Percentiles rank a stretch among this genome's conserved stretches.
Conservation (phyloP, 495 filamentous ascomycete species). For the Chaetomium fimeti region DNA sequence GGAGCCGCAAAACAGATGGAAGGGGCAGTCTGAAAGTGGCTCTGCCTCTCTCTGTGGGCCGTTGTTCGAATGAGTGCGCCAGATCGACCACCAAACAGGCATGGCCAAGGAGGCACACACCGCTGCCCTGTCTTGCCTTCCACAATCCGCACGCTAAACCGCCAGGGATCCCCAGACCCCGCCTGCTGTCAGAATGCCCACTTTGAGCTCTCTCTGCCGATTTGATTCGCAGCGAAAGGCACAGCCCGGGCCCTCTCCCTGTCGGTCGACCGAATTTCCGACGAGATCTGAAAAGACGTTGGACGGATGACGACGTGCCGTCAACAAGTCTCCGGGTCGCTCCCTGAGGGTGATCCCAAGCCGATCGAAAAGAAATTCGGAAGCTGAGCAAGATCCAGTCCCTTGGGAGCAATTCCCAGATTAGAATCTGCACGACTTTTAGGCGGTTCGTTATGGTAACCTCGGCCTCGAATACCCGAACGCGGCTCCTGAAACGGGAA, state of each 20-base stretch:
- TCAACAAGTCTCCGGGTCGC: not conserved
- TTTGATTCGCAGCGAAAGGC: constrained; percentile 10
- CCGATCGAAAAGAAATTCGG: no score
- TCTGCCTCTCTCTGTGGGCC: not conserved
- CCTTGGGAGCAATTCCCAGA: no score
- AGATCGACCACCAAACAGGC: constrained; percentile 2
- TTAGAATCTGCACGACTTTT: not conserved
- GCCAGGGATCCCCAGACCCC: constrained; percentile 14
- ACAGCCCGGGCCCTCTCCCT: not conserved
- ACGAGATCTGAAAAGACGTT: not conserved
- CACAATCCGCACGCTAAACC: constrained; percentile 1
- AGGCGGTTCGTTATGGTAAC: not conserved
- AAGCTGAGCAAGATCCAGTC: no score
- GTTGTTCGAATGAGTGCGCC: not conserved
- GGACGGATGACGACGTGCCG: constrained; percentile 11
- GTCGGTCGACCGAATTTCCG: constrained; percentile 11
- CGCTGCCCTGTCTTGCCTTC: constrained; percentile 5
- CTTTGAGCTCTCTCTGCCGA: not conserved
- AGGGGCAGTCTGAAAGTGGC: not conserved
- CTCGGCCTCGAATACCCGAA: not conserved
- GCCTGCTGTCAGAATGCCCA: constrained; percentile 7
- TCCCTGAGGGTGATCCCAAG: not conserved
- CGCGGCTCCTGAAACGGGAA: constrained; percentile 27
- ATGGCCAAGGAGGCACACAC: not conserved
- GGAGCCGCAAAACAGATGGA: constrained; percentile 7